phyloP scores from a whole-genome alignment of 2,329 filamentous ascomycete species.

The Fusarium keratoplasticum region DNA sequence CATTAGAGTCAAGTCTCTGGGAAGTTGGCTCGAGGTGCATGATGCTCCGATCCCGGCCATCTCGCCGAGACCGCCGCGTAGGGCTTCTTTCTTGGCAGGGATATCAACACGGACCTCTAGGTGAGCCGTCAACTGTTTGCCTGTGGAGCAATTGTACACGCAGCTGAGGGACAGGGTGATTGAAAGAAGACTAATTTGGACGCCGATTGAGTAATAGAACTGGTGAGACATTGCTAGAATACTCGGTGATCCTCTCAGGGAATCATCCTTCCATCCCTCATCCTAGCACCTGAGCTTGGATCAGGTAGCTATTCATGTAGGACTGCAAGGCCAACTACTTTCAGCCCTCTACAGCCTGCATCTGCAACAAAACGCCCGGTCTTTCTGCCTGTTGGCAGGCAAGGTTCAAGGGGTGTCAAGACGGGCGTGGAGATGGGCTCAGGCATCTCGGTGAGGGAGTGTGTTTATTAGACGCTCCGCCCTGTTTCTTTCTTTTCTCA shows the following conservation, averaged over 20 bases:
- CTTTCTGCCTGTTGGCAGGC: not conserved
- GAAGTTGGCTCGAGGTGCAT: not conserved
- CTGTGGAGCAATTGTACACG: not conserved
- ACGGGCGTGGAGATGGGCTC: not conserved
- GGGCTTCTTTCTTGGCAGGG: not conserved
- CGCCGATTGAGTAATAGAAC: not conserved
- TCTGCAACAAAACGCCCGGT: not conserved
- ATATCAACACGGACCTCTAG: not conserved
- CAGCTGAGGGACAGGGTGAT: not conserved
- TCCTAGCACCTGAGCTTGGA: not conserved
- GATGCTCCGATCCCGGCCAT: slow-evolving; percentile 2
- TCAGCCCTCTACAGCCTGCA: not conserved
- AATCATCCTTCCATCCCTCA: not conserved
- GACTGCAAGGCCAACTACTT: not conserved
- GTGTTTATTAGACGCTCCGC: not conserved
- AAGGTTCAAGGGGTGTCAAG: not conserved
- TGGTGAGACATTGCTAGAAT: not conserved
- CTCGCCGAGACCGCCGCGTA: not conserved
- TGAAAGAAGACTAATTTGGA: not conserved
- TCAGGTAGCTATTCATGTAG: not conserved
- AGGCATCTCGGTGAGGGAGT: not conserved
- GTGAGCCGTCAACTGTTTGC: not conserved
- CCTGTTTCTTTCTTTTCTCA: not conserved
- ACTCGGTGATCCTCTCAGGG: not conserved
- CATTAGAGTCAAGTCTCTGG: not conserved